Evolutionary conservation across 805 yeast genomes (phyloP).

Genomic region (Cyberlindnera misumaiensis): DNA sequence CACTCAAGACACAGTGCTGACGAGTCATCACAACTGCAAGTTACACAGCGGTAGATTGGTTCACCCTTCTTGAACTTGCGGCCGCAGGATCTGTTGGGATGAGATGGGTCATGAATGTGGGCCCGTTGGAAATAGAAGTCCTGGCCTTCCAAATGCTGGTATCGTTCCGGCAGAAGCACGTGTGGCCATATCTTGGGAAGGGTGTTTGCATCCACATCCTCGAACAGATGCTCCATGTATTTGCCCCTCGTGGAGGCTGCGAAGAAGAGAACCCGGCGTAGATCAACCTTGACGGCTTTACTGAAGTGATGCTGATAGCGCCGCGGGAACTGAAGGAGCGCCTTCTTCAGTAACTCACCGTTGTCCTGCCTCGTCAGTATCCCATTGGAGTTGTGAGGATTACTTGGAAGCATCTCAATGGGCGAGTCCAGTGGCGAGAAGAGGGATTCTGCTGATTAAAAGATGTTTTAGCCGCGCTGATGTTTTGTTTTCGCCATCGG

Average conservation of each 20-base stretch:
- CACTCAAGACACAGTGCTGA: constrained; percentile 80
- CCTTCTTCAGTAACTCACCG: constrained; percentile 24
- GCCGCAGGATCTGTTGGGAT: constrained; percentile 67
- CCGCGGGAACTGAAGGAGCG: constrained; percentile 33
- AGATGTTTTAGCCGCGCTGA: too few species aligned
- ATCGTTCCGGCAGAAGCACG: constrained; percentile 18
- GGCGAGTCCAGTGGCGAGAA: not conserved
- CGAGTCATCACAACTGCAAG: constrained; percentile 75
- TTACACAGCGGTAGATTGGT: constrained; percentile 69
- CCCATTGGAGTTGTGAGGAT: not conserved
- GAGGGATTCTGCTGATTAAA: too few species aligned
- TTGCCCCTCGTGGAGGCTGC: constrained; percentile 37
- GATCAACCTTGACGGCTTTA: constrained; percentile 23
- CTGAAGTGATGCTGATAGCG: constrained; percentile 27
- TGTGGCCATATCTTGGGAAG: constrained; percentile 21
- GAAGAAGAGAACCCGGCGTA: constrained; percentile 37
- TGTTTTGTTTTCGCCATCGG: too few species aligned
- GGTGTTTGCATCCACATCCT: constrained; percentile 17
- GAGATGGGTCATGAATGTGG: constrained; percentile 28
- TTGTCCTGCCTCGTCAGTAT: constrained; percentile 1
- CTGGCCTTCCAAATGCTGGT: constrained; percentile 18
- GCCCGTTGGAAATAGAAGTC: constrained; percentile 15
- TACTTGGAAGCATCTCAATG: not conserved
- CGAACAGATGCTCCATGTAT: constrained; percentile 34
- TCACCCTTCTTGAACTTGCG: constrained; percentile 70